Percentiles rank a stretch among this genome's conserved stretches.
Evolutionary conservation across 1,139 yeast species (phyloP).

Genomic region (Debaryomyces coudertii): DNA sequence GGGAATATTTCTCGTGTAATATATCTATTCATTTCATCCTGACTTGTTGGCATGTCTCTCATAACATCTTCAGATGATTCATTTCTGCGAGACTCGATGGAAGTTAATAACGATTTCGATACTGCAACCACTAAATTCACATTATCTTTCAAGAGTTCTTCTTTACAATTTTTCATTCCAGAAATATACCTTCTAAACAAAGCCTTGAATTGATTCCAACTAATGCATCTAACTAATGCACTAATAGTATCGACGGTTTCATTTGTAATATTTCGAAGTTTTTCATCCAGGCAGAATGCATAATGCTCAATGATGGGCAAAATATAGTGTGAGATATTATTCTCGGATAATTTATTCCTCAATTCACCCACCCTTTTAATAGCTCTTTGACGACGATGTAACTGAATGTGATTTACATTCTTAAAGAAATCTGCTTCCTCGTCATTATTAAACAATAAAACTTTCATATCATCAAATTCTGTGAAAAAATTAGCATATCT

Average conservation of each 20-base stretch:
- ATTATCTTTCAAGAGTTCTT: conserved; percentile 57
- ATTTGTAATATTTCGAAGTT: conserved; percentile 69
- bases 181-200: conserved; percentile 70
- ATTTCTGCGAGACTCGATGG: conserved; percentile 22
- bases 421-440: conserved; percentile 85
- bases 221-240: conserved; percentile 56
- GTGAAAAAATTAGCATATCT: conserved; percentile 48
- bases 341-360: conserved; percentile 51
- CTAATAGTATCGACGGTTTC: conserved; percentile 73
- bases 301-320: conserved; percentile 85
- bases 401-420: conserved; percentile 81
- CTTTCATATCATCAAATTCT: conserved; percentile 69
- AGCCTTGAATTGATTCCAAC: conserved; percentile 84
- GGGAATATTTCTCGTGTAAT: conserved; percentile 65
- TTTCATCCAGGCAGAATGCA: conserved; percentile 63
- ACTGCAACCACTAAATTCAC: conserved; percentile 67
- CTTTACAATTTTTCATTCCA: conserved; percentile 51
- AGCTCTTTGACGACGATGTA: conserved; percentile 85
- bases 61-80: conserved; percentile 23
- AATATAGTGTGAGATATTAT: conserved; percentile 75
- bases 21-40: conserved; percentile 53
- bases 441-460: conserved; percentile 65
- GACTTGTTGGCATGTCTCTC: conserved; percentile 34
- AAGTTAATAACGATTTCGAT: conserved; percentile 52
- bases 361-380: conserved; percentile 55